phyloP scores from a whole-genome alignment of 2,329 filamentous ascomycete species.

The Phoma sp. region DNA sequence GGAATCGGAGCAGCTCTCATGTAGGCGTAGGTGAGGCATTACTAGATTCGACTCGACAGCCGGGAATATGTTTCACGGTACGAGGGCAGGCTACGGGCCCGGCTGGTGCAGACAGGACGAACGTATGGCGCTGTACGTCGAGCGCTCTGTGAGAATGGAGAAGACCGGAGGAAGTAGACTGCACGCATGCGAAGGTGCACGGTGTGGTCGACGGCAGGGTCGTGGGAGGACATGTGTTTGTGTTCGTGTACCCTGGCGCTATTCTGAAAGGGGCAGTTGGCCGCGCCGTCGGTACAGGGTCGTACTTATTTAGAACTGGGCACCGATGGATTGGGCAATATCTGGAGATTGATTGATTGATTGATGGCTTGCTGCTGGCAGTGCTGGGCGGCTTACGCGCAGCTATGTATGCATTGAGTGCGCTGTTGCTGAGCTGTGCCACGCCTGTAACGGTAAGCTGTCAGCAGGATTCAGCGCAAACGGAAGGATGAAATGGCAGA shows the following conservation, averaged over 20 bases:
- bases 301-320: slow-evolving; percentile 32
- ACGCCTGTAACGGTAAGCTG: background rate
- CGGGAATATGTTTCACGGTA: slow-evolving; percentile 18
- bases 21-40: slow-evolving; percentile 17
- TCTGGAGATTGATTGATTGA: background rate
- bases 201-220: slow-evolving; percentile 15
- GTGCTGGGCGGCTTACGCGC: slow-evolving; percentile 10
- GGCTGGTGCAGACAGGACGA: background rate
- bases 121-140: background rate
- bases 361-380: no score
- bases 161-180: background rate
- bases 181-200: slow-evolving; percentile 15
- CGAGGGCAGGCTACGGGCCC: slow-evolving; percentile 9
- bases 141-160: background rate
- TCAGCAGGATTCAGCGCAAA: slow-evolving; percentile 4
- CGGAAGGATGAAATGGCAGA: slow-evolving; percentile 13
- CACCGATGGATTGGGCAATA: slow-evolving; percentile 18
- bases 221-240: slow-evolving; percentile 26
- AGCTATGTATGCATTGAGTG: slow-evolving; percentile 3
- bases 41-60: slow-evolving; percentile 23
- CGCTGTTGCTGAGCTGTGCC: slow-evolving; percentile 5
- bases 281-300: slow-evolving; percentile 29
- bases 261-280: slow-evolving; percentile 12
- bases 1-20: slow-evolving; percentile 12
- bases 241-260: slow-evolving; percentile 30